Evolutionary conservation across 148 eudicot species (phyloP).

Genomic region (Talinum fruticosum): DNA sequence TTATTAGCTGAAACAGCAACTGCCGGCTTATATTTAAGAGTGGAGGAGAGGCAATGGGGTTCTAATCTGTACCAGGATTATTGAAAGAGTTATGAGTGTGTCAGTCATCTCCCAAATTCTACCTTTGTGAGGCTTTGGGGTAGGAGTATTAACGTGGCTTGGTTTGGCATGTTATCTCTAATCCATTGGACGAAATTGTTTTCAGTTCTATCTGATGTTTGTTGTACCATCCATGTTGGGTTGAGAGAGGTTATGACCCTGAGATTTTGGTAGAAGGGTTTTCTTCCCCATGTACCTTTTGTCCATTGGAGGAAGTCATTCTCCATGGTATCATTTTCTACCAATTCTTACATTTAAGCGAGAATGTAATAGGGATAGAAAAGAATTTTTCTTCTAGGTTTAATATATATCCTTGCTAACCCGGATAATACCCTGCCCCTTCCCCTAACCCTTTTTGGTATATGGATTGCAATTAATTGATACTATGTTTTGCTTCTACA

Average conservation of each 20-base stretch:
- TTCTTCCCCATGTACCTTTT: not conserved
- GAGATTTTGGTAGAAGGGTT: not conserved
- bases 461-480: not conserved
- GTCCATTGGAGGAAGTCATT: not conserved
- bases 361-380: not conserved
- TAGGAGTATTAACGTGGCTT: too few species aligned
- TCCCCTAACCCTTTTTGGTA: not conserved
- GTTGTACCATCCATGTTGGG: not conserved
- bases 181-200: not conserved
- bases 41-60: too few species aligned
- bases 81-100: too few species aligned
- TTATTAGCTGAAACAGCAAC: too few species aligned
- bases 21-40: too few species aligned
- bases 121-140: too few species aligned
- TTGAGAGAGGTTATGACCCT: not conserved
- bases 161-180: not conserved
- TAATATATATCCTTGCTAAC: not conserved
- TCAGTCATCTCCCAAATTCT: too few species aligned
- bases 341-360: not conserved
- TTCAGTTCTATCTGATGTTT: not conserved
- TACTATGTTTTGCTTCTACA: conserved; percentile 25
- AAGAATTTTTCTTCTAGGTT: not conserved
- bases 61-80: too few species aligned
- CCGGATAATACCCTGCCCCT: not conserved
- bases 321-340: not conserved